Percentiles rank a stretch among this genome's conserved stretches.
phyloP scores from a whole-genome alignment of 1,284 basidiomycete species.

The Golubevia pallescens region DNA sequence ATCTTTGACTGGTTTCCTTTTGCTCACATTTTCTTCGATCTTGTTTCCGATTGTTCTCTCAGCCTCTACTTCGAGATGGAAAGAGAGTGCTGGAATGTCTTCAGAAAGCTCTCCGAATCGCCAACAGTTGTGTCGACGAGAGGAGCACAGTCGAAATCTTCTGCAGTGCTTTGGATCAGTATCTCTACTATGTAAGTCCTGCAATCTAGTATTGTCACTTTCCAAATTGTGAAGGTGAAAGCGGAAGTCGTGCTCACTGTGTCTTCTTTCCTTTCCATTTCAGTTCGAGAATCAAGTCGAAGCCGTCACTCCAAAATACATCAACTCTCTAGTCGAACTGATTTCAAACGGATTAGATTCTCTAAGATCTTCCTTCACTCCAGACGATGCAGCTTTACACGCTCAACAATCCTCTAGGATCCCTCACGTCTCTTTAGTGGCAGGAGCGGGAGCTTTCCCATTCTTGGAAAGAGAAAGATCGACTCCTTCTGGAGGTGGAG shows the following conservation, averaged over 20 bases:
- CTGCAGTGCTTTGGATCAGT: constrained; percentile 56
- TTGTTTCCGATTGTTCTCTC: not conserved
- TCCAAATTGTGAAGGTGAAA: not conserved
- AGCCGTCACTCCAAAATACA: constrained; percentile 51
- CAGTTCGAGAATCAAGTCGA: constrained; percentile 57
- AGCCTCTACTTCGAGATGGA: constrained; percentile 48
- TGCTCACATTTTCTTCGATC: not conserved
- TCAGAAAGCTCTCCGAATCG: constrained; percentile 59
- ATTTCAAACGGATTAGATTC: constrained; percentile 47
- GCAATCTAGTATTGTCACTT: not conserved
- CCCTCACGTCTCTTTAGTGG: not conserved
- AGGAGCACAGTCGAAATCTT: constrained; percentile 58
- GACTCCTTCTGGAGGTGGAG: not conserved
- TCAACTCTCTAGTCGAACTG: constrained; percentile 56
- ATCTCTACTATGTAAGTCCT: constrained; percentile 50
- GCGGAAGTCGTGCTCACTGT: not conserved
- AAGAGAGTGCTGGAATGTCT: constrained; percentile 60
- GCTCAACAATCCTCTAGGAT: not conserved
- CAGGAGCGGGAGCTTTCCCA: not conserved
- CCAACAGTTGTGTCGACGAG: constrained; percentile 61
- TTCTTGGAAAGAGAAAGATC: not conserved
- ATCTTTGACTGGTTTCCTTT: not conserved
- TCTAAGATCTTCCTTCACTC: not conserved
- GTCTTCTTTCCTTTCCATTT: not conserved
- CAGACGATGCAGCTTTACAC: not conserved